Conservation (phyloP, 2,329 filamentous ascomycete species). For the Boeremia exigua region DNA sequence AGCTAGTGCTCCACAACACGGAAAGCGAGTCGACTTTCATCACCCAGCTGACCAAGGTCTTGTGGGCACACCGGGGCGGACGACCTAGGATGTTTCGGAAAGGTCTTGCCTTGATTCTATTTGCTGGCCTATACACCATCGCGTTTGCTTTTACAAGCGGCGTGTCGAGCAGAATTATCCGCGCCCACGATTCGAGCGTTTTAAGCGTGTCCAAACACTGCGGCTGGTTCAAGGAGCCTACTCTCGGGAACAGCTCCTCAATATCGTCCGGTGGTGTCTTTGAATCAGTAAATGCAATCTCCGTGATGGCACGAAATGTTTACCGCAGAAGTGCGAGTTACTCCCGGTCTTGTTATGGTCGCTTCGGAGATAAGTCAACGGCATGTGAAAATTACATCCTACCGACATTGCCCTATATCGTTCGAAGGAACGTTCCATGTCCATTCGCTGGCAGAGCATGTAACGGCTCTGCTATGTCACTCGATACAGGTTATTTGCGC, state of each 20-base stretch:
- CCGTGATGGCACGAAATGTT: background rate
- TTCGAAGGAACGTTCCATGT: background rate
- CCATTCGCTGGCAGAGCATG: background rate
- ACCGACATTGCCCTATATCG: background rate
- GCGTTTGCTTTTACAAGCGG: background rate
- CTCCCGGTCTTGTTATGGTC: background rate
- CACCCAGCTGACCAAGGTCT: background rate
- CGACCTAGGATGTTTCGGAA: background rate
- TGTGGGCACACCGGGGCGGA: background rate
- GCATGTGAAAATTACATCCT: background rate
- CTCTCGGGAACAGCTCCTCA: background rate
- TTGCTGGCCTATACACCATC: background rate
- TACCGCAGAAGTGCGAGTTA: background rate
- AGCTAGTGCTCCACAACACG: background rate
- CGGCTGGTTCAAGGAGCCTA: background rate
- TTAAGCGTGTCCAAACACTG: background rate
- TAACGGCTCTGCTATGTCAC: background rate
- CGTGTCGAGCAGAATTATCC: background rate
- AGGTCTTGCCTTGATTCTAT: background rate
- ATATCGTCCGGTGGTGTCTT: background rate
- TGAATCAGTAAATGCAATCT: background rate
- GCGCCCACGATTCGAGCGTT: background rate
- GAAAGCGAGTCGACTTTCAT: background rate
- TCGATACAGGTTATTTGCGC: background rate
- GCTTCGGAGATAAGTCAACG: background rate